Base-by-base conservation (phyloP, 139 green algal genomes). In the Chlamydomonas applanata region DNA sequence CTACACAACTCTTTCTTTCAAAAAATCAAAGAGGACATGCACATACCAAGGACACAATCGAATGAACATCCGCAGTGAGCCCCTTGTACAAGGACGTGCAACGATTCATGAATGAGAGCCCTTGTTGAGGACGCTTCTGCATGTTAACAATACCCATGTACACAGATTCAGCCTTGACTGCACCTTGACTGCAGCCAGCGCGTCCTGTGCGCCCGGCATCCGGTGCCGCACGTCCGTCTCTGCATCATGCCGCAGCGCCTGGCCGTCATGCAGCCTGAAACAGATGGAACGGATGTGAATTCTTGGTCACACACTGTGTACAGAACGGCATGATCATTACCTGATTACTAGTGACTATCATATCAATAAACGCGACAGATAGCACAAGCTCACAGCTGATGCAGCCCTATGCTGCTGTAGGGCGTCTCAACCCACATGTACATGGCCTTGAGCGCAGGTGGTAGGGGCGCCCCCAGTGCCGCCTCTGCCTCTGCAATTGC, bases 261-360 rank as follows among this genome's bases (percentile, higher is more conserved):
- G 74, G 34, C 74, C 74, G 44, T 80, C 44, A 17, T 80, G 74
- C 29, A 80, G 53, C 65, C 74, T 80, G 74, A 40, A 2, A 34
- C 40, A 53, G 70, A 35, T 5, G 2, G 0, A 75, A 53, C n/a
- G 68, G 36, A n/a, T 40, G 20, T 29, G 46, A 5, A 24, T n/a
- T 17, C 5, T 25, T 29, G 7, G 45, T 14, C 24, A 27, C 56
- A 33, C 9, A 9, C 19, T 16, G 56, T 27, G 20, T 27, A 64
- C 19, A 64, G 24, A 16, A 64, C 20, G 60, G 5, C 11, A n/a
- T n/a, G n/a, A n/a, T n/a, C n/a, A n/a, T n/a, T n/a, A n/a, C n/a
- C n/a, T n/a, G n/a, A n/a, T n/a, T n/a, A n/a, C n/a, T n/a, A n/a
- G n/a, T n/a, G n/a, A n/a, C n/a, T n/a, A n/a, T n/a, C n/a, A n/a